Conservation (phyloP, 208 protist genomes). For the Crithidia sp. region DNA sequence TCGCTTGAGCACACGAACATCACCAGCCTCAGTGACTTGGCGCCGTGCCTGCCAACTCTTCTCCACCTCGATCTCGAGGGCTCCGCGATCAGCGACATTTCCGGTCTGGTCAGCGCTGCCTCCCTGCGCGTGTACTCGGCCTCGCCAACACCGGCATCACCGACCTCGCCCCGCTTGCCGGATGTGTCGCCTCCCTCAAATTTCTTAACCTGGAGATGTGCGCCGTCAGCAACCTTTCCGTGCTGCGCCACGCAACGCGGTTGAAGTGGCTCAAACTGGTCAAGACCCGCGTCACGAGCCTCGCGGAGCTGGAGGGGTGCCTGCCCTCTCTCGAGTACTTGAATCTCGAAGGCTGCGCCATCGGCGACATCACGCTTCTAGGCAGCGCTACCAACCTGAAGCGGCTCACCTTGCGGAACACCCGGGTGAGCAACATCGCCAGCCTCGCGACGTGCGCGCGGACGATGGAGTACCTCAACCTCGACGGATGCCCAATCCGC, state of each 20-base stretch:
- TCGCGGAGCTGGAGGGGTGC: not conserved
- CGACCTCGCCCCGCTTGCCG: not conserved
- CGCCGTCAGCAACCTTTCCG: not conserved
- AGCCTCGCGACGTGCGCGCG: not conserved
- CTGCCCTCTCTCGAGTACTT: not conserved
- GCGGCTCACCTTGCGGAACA: not conserved
- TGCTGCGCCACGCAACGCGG: not conserved
- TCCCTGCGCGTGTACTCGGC: not conserved
- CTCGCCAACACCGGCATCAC: not conserved
- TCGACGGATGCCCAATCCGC: not conserved
- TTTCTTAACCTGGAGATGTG: conserved; percentile 3
- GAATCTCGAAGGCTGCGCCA: not conserved
- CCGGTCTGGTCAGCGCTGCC: not conserved
- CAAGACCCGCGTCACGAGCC: not conserved
- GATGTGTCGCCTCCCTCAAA: not conserved
- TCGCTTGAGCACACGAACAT: conserved; percentile 1
- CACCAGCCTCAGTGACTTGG: not conserved
- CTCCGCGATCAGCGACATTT: not conserved
- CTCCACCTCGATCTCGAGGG: conserved; percentile 5
- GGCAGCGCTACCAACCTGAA: not conserved
- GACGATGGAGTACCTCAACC: not conserved
- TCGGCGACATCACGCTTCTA: not conserved
- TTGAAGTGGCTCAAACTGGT: not conserved
- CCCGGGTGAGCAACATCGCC: not conserved
- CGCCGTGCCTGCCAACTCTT: not conserved